Base-by-base conservation (phyloP, 805 yeast species). In the Candida pseudoglaebosa region DNA sequence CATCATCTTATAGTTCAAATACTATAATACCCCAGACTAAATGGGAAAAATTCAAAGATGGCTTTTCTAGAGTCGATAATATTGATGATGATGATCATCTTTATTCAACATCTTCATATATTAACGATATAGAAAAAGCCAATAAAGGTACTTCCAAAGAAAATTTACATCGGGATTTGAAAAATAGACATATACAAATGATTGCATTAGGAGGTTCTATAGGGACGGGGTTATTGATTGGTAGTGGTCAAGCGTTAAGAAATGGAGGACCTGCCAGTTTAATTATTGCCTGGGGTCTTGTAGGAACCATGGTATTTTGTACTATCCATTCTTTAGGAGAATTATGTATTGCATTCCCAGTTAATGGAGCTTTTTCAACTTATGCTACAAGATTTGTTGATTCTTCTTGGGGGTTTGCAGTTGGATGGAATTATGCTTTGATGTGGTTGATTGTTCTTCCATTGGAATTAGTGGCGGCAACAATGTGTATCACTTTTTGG, bases 121-220 rank as follows among this genome's bases (percentile, higher is more conserved):
- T 32, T 39, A 43, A 46, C 18, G 71, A 65, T 29, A 51, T 63
- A 5, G 70, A 65, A 40, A 51, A 46, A 29, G 70, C 68, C 15
- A 62, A 65, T 36, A 44, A 50, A 4, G 65, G 60, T 24, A 57
- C 65, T 14, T 47, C 52, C 20, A 45, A 41, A 80, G 46, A 57
- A 35, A 70, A 67, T 5, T 60, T 67, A 64, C 62, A 61, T 31
- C 57, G 76, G 47, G 66, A 70, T 24, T 60, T 75, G 42, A 65
- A 66, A 43, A 49, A 53, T 39, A 65, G 79, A 52, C 79, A 75
- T 40, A 62, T 75, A 40, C 83, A 78, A 56, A 75, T 80, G 80
- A 76, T 80, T 44, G 82, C 87, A 28, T 71, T 82, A 39, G 88
- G 85, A 39, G 85, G 86, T 46, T 73, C 82, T 44, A 76, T 82